These are phyloP conservation scores for Rhynchosporium agropyri DNA, from an alignment of 2,329 filamentous ascomycete species.

Conservation along the genomic window DNA sequence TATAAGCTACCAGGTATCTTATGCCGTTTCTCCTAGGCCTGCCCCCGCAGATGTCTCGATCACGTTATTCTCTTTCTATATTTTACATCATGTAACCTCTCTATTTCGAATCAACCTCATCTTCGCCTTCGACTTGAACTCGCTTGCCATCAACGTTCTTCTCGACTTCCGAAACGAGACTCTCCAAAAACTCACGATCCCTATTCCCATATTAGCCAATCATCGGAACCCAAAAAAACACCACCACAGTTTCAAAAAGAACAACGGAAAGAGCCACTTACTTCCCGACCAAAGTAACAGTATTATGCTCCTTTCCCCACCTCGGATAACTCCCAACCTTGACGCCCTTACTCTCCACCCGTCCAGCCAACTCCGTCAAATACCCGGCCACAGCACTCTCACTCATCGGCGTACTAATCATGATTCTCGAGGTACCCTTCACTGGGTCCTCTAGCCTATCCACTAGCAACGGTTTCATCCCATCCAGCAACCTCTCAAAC, in stretches of 20 bases:
- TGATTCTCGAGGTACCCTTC: conserved; percentile 74
- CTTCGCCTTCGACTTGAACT: conserved; percentile 70
- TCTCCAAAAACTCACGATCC: conserved; percentile 77
- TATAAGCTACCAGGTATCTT: too few relatives aligned
- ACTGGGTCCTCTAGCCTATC: conserved; percentile 76
- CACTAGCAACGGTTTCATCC: conserved; percentile 70
- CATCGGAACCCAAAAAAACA: neutral
- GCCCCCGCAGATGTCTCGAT: too few relatives aligned
- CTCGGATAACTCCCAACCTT: conserved; percentile 96
- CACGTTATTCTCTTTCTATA: too few relatives aligned
- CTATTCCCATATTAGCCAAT: conserved; percentile 42
- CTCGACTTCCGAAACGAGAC: conserved; percentile 76
- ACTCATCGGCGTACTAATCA: conserved; percentile 84
- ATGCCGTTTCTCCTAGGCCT: too few relatives aligned
- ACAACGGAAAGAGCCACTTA: conserved; percentile 41
- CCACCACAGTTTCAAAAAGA: neutral
- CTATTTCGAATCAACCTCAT: too few relatives aligned
- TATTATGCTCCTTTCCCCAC: conserved; percentile 86
- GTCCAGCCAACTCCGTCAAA: conserved; percentile 75
- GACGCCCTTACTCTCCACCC: conserved; percentile 73
- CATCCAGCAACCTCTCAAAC: conserved; percentile 76
- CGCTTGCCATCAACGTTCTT: conserved; percentile 73
- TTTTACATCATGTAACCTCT: too few relatives aligned
- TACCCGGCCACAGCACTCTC: conserved; percentile 86
- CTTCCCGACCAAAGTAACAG: conserved; percentile 81